Evolutionary conservation across 225 moss, liverwort and hornwort species (phyloP).

Genomic region (Marchantia polymorpha): DNA sequence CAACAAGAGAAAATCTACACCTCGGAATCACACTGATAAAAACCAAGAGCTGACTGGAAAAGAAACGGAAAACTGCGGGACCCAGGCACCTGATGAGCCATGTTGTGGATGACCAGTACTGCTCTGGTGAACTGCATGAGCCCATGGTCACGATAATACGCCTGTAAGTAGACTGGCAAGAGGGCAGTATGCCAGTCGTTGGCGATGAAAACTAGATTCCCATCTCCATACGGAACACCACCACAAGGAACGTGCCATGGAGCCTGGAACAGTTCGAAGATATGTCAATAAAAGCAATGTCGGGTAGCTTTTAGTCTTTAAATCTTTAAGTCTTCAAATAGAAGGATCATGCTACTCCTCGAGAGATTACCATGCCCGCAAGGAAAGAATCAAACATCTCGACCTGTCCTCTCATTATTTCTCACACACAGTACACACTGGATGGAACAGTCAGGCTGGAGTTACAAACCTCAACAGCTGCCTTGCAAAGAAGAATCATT

Average conservation of each 20-base stretch:
- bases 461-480: conserved; percentile 68
- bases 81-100: conserved; percentile 77
- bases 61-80: not conserved
- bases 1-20: not conserved
- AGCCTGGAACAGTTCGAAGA: conserved; percentile 32
- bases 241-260: conserved; percentile 89
- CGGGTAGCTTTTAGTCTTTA: no score
- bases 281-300: no score
- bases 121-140: conserved; percentile 64
- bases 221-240: conserved; percentile 77
- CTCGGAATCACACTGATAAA: not conserved
- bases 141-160: conserved; percentile 71
- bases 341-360: no score
- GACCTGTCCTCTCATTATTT: no score
- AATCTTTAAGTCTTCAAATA: no score
- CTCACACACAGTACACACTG: no score
- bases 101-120: conserved; percentile 73
- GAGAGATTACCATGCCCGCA: no score
- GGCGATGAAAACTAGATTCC: conserved; percentile 77
- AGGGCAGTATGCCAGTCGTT: conserved; percentile 88
- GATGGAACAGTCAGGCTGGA: not conserved
- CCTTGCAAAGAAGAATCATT: conserved; percentile 79
- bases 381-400: no score
- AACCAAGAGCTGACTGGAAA: not conserved
- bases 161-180: conserved; percentile 78